Conservation (phyloP, 2,329 filamentous ascomycete species). For the Cladosporium velox region DNA sequence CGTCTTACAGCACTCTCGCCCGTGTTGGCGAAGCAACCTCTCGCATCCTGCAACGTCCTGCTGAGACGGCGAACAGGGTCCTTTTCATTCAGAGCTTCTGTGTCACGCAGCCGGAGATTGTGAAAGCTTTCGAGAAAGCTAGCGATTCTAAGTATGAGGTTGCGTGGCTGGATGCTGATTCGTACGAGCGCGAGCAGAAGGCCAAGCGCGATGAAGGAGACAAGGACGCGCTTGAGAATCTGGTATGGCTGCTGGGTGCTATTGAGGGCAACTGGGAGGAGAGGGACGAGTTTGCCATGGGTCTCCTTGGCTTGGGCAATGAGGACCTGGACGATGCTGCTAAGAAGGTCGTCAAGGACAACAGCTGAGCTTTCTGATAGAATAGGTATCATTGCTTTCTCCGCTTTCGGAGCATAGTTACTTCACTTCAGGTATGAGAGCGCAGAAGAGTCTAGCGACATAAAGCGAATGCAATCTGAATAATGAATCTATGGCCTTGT, state of each 20-base stretch:
- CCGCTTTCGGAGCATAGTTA: background rate
- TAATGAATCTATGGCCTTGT: background rate
- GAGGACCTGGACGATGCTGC: conserved; percentile 44
- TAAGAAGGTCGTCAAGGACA: conserved; percentile 23
- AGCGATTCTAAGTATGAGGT: conserved; percentile 53
- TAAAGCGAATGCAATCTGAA: background rate
- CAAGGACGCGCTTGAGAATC: conserved; percentile 28
- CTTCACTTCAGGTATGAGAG: background rate
- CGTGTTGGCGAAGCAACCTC: conserved; percentile 57
- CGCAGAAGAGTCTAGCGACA: background rate
- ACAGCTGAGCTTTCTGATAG: background rate
- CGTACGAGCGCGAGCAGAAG: conserved; percentile 35
- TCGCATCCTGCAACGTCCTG: conserved; percentile 52
- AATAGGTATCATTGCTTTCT: background rate
- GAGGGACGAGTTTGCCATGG: conserved; percentile 44
- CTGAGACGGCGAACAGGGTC: conserved; percentile 60
- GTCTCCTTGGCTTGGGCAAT: conserved; percentile 44
- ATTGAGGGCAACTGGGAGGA: conserved; percentile 36
- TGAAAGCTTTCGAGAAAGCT: conserved; percentile 55
- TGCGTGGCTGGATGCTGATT: conserved; percentile 40
- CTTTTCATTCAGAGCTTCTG: conserved; percentile 60
- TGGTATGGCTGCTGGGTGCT: conserved; percentile 36
- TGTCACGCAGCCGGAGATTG: conserved; percentile 59
- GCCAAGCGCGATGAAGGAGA: conserved; percentile 43
- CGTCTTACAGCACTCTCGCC: conserved; percentile 54